Evolutionary conservation across 73 alveolate genomes (phyloP), one percentile per base, ranked within the genome.

Genomic region (Paraurostyla sp.): DNA sequence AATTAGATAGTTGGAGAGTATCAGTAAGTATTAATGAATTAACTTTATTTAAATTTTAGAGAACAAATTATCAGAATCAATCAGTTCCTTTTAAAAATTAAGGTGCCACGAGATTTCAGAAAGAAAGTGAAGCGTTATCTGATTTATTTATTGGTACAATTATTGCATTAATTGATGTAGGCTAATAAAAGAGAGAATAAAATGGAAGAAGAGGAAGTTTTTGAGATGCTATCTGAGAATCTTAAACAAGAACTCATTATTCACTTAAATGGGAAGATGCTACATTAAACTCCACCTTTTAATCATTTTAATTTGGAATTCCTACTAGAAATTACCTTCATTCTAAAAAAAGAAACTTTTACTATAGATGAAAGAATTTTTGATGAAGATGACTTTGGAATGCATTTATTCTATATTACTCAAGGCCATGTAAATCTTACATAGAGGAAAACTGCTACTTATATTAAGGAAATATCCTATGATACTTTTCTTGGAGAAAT

Each of bases 361-460:
- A 83, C 97, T 71, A 96, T 95, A 57, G 98, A 93, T 43, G 99
- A 97, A 76, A 76, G 83, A 36, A 91, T 97, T 0, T 94, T 97
- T 81, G 93, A 60, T 58, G 99, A 97, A 90, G 98, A 97, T 73
- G 98, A 46, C 49, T 16, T 16, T 30, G 93, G 96, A 0, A 88
- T 91, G 71, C 73, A 76, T 36, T 32, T 93, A 20, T 87, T 36
- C 82, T 93, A 90, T 80, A 76, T 93, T 9, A 69, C 87, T 2
- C 85, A 93, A 59, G 97, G 97, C 3, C 80, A 57, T 42, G 92
- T 93, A 0, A 87, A 73, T 29, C 85, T 93, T 0, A 52, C 83
- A 46, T 94, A 93, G 38, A 73, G 49, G 41, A 80, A 76, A 38
- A 91, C 96, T 7, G 76, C 69, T 42, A 83, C 96, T 3, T 75